Base-by-base conservation (phyloP, 805 yeast species). In the Metschnikowia bowlesiae region DNA sequence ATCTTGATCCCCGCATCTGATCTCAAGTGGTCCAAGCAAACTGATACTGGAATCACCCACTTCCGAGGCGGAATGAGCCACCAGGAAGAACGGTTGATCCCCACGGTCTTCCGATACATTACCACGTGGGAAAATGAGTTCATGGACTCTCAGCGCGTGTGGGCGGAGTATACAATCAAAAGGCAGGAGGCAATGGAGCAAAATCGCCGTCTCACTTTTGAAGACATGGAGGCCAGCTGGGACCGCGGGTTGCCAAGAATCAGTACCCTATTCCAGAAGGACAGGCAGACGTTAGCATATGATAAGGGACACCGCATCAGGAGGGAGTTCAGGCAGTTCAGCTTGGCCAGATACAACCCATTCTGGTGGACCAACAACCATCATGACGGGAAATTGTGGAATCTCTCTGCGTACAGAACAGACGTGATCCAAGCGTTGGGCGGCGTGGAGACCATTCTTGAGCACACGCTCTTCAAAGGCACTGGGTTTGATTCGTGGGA, bases 401-500 rank as follows among this genome's bases (percentile, higher is more conserved):
- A 91, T 62, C 72, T 94, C 58, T 88, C 87, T 61, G 85, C 96
- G 0, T 94, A 94, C 65, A 76, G 99, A 59, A 85, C 96, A 0
- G 99, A 94, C 69, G 97, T 94, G 2, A 91, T 94, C 41, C 97
- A 94, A 67, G 96, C 98, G 0, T 76, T 94, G 3, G 99, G 99
- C 43, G 99, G 99, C 46, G 87, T 94, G 51, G 97, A 92, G 61
- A 89, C 98, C 0, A 94, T 94, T 63, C 68, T 94, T 53, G 98
- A 92, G 62, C 99, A 94, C 61, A 90, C 98, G 0, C 69, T 94
- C 42, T 94, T 94, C 74, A 89, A 87, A 64, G 99, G 96, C 10
- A 94, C 99, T 1, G 99, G 99, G 0, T 94, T 94, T 63, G 96
- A 87, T 58, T 87, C 95, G 8, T 94, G 99, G 99, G 99, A 94